A percentile compares a stretch with the other conserved stretches of the same genome.
Conservation (phyloP, 768 basidiomycete species). For the Podaxis sp. region DNA sequence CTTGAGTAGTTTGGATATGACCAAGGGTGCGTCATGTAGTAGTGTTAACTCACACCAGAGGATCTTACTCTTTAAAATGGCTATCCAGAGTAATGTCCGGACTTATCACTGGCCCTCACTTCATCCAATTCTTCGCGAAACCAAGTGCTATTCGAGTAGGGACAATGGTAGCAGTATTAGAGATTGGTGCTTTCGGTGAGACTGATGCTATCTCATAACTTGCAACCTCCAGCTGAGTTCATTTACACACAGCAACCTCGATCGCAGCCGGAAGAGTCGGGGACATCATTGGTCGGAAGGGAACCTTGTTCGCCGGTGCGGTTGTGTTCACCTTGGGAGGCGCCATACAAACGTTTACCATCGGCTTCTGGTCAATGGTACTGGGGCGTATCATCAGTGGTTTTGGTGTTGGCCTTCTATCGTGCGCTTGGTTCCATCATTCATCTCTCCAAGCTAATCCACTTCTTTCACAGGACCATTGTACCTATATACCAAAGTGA, state of each 20-base stretch:
- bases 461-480: slow-evolving; percentile 51
- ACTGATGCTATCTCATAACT: background rate
- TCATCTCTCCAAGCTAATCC: background rate
- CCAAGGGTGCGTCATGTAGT: slow-evolving; percentile 49
- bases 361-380: slow-evolving; percentile 67
- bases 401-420: slow-evolving; percentile 75
- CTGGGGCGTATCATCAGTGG: slow-evolving; percentile 70
- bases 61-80: slow-evolving; percentile 8
- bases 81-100: slow-evolving; percentile 69
- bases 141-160: slow-evolving; percentile 67
- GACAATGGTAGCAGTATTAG: slow-evolving; percentile 88
- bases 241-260: slow-evolving; percentile 56
- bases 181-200: slow-evolving; percentile 81
- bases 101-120: slow-evolving; percentile 80
- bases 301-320: slow-evolving; percentile 72
- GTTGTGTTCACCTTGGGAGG: slow-evolving; percentile 75
- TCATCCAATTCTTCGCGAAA: slow-evolving; percentile 67
- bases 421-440: slow-evolving; percentile 37
- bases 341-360: slow-evolving; percentile 67
- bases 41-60: background rate
- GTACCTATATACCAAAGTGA: slow-evolving; percentile 90
- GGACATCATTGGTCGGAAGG: slow-evolving; percentile 70
- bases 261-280: slow-evolving; percentile 75
- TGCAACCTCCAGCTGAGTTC: background rate
- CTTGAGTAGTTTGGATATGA: slow-evolving; percentile 65